Percentiles rank a stretch among this genome's conserved stretches.
Conservation (phyloP, 139 green algal species). For the Dunaliella primolecta region DNA sequence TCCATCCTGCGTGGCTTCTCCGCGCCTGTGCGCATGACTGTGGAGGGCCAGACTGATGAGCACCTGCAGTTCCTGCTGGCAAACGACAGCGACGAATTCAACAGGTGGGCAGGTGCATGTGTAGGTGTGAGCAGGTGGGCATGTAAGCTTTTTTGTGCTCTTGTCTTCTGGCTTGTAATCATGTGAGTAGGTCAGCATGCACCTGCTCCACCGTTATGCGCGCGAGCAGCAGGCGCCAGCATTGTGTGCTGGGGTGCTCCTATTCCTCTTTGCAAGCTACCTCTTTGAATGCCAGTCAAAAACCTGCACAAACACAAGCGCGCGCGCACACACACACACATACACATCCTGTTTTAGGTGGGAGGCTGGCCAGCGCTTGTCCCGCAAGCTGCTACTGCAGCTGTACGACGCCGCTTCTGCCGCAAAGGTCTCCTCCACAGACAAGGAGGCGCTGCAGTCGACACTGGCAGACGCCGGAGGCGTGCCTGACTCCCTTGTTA, state of each 20-base stretch:
- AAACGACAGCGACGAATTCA: constrained; percentile 63
- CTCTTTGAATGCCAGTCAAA: too few species aligned
- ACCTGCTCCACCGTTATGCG: too few species aligned
- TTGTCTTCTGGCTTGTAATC: too few species aligned
- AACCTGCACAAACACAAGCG: not conserved
- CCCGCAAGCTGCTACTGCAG: constrained; percentile 67
- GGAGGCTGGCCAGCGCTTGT: constrained; percentile 85
- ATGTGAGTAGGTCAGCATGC: too few species aligned
- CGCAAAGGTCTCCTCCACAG: not conserved
- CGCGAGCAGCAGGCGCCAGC: too few species aligned
- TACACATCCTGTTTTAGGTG: constrained; percentile 43
- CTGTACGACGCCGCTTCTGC: constrained; percentile 64
- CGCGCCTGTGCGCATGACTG: constrained; percentile 83
- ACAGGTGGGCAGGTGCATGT: constrained; percentile 19
- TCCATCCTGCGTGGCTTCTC: constrained; percentile 91
- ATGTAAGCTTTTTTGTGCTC: too few species aligned
- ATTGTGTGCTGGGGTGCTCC: too few species aligned
- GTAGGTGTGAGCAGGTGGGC: too few species aligned
- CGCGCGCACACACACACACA: not conserved
- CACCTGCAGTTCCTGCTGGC: constrained; percentile 90
- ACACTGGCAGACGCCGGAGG: constrained; percentile 50
- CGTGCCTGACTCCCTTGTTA: constrained; percentile 55
- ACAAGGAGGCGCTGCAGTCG: constrained; percentile 31
- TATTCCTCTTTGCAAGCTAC: too few species aligned
- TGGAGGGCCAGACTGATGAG: constrained; percentile 79